Conservation (phyloP, 805 yeast species). For the Pichia kluyveri region DNA sequence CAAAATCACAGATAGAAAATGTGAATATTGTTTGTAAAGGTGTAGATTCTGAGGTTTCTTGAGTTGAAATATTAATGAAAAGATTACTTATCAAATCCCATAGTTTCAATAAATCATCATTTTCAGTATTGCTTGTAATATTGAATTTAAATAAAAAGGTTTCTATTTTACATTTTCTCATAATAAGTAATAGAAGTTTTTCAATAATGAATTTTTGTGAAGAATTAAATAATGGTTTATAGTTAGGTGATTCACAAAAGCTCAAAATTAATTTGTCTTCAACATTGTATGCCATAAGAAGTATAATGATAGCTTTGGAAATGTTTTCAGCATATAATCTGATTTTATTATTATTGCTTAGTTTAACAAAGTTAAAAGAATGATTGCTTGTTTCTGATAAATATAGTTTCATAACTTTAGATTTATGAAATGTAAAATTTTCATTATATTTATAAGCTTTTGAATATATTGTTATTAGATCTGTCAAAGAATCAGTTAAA, state of each 20-base stretch:
- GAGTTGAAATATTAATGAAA: background rate
- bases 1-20: background rate
- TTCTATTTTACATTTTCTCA: background rate
- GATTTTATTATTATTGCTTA: background rate
- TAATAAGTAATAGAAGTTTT: background rate
- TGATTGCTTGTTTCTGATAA: background rate
- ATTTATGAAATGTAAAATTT: background rate
- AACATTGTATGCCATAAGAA: constrained; percentile 1
- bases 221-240: background rate
- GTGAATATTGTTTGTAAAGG: constrained; percentile 2
- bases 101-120: background rate
- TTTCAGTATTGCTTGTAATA: background rate
- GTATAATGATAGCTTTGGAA: background rate
- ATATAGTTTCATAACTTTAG: constrained; percentile 2
- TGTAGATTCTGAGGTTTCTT: background rate
- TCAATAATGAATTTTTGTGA: background rate
- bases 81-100: background rate
- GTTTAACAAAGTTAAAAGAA: background rate
- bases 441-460: background rate
- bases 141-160: background rate
- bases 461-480: background rate
- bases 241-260: background rate
- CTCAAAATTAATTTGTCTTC: background rate
- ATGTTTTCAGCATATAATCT: background rate
- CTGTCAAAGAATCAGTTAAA: background rate